These are phyloP conservation scores for Suhomyces kilbournensis DNA, from an alignment of 805 yeast genomes.

Conservation along the genomic window DNA sequence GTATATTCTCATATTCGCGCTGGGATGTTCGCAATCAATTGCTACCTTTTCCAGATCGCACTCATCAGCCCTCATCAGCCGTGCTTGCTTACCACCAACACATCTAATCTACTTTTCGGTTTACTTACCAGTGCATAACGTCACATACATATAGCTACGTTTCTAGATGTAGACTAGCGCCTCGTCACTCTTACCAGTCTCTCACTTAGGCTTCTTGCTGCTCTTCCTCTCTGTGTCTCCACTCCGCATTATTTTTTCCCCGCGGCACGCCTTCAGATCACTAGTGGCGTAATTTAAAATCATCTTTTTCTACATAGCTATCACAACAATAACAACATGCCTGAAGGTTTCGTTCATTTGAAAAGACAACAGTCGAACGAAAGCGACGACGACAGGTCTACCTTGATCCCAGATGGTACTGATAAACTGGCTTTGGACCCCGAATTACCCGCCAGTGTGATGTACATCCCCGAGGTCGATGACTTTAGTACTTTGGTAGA, in stretches of 20 bases:
- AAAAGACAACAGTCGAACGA: not conserved
- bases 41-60: not conserved
- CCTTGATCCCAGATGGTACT: conserved; percentile 7
- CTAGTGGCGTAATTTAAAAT: not conserved
- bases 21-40: too few species aligned
- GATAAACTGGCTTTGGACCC: not conserved
- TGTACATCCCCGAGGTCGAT: conserved; percentile 33
- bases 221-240: not conserved
- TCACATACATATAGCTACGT: too few species aligned
- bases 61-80: not conserved
- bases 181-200: not conserved
- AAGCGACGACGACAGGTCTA: conserved; percentile 10
- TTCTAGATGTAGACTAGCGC: too few species aligned
- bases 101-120: not conserved
- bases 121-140: not conserved
- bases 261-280: not conserved
- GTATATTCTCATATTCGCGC: too few species aligned
- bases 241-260: not conserved
- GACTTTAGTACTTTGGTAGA: conserved; percentile 30
- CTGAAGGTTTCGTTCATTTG: conserved; percentile 1
- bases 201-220: not conserved
- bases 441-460: conserved; percentile 16
- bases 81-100: not conserved
- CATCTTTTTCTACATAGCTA: not conserved
- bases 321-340: not conserved